Conservation (phyloP, 2,329 filamentous ascomycete species). For the Gyromitra esculenta region DNA sequence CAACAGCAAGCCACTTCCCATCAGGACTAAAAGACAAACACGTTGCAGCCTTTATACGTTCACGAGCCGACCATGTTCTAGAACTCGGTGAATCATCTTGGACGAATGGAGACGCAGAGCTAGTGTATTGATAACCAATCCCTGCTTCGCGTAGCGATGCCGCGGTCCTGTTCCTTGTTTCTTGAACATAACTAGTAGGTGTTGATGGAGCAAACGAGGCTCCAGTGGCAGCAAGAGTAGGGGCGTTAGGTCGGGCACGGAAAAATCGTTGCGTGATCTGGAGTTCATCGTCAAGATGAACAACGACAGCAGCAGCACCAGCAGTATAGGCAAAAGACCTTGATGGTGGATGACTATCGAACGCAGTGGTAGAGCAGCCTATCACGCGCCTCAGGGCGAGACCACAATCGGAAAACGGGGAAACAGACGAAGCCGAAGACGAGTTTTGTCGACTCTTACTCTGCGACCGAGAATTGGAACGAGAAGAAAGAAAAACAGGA, state of each 20-base stretch:
- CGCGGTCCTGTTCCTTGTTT: slow-evolving; percentile 70
- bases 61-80: slow-evolving; percentile 85
- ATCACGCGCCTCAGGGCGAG: slow-evolving; percentile 85
- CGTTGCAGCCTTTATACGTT: slow-evolving; percentile 92
- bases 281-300: slow-evolving; percentile 75
- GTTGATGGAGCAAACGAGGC: slow-evolving; percentile 64
- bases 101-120: slow-evolving; percentile 58
- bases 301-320: slow-evolving; percentile 90
- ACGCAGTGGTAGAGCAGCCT: slow-evolving; percentile 82
- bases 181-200: slow-evolving; percentile 70
- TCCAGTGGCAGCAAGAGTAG: slow-evolving; percentile 60
- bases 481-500: slow-evolving; percentile 51
- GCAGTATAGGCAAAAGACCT: slow-evolving; percentile 86
- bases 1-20: slow-evolving; percentile 86
- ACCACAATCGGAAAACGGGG: slow-evolving; percentile 52
- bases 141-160: slow-evolving; percentile 64
- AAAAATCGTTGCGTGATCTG: slow-evolving; percentile 82
- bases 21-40: slow-evolving; percentile 89
- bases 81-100: slow-evolving; percentile 72
- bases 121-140: slow-evolving; percentile 59
- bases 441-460: slow-evolving; percentile 51
- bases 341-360: slow-evolving; percentile 79
- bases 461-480: slow-evolving; percentile 48
- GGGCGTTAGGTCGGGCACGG: slow-evolving; percentile 81
- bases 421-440: slow-evolving; percentile 50